phyloP scores from a whole-genome alignment of 495 filamentous ascomycete species.

The Apodospora peruviana region DNA sequence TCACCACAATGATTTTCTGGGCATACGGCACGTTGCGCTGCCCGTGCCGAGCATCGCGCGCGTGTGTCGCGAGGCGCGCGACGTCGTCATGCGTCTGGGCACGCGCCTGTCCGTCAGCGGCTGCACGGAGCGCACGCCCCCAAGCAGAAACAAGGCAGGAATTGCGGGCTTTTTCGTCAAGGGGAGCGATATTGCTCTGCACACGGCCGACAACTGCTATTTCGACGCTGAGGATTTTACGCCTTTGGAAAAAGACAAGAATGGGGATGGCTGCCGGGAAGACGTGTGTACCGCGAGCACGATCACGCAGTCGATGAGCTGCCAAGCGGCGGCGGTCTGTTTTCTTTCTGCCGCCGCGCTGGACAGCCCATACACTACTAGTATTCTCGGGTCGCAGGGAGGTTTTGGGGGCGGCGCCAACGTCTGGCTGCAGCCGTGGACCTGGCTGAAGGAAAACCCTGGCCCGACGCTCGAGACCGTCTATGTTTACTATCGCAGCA shows the following conservation, averaged over 20 bases:
- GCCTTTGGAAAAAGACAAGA: background rate
- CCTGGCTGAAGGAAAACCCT: background rate
- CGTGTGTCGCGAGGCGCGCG: constrained; percentile 7
- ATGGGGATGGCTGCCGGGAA: background rate
- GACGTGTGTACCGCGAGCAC: background rate
- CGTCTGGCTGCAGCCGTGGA: background rate
- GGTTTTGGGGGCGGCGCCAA: background rate
- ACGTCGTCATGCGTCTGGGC: constrained; percentile 3
- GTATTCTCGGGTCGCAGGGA: background rate
- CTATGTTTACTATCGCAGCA: constrained; percentile 7
- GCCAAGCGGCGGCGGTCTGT: background rate
- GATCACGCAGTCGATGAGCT: background rate
- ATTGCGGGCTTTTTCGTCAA: constrained; percentile 2
- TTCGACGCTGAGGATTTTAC: background rate
- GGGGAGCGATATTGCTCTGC: constrained; percentile 4
- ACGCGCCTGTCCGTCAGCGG: background rate
- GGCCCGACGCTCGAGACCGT: background rate
- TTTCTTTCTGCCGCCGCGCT: too few species aligned
- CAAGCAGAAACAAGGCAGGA: background rate
- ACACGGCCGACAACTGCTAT: background rate
- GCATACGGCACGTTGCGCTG: background rate
- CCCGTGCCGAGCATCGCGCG: constrained; percentile 3
- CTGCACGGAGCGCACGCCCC: too few species aligned
- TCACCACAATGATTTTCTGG: background rate
- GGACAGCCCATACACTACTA: too few species aligned